phyloP scores from a whole-genome alignment of 768 basidiomycete species.

The Cystoderma amianthinum region DNA sequence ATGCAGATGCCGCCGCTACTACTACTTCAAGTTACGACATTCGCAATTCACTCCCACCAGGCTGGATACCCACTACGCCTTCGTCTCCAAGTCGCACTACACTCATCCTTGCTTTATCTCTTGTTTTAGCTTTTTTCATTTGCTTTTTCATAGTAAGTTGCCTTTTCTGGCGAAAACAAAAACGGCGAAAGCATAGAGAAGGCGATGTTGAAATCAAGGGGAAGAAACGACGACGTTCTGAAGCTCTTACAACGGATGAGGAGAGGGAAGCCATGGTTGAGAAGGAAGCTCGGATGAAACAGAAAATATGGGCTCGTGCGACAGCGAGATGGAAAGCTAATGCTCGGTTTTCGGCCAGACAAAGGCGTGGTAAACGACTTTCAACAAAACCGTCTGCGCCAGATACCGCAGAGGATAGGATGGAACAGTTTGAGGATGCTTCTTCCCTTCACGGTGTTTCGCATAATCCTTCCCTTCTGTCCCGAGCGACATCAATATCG shows the following conservation, averaged over 20 bases:
- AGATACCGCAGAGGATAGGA: not conserved
- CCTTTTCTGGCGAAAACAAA: conserved; percentile 51
- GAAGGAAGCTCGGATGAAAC: conserved; percentile 39
- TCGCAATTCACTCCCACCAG: conserved; percentile 40
- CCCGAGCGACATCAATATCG: conserved; percentile 23
- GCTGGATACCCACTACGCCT: conserved; percentile 32
- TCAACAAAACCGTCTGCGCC: conserved; percentile 15
- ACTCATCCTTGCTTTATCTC: conserved; percentile 49
- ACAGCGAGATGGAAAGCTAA: conserved; percentile 66
- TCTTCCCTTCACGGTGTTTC: conserved; percentile 5
- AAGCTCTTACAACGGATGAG: conserved; percentile 10
- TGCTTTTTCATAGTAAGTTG: conserved; percentile 54
- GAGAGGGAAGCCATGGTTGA: conserved; percentile 27
- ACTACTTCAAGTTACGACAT: conserved; percentile 19
- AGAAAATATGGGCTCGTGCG: conserved; percentile 59
- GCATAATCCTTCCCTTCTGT: conserved; percentile 13
- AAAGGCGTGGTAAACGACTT: conserved; percentile 40
- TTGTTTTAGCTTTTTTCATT: conserved; percentile 57
- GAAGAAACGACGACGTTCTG: conserved; percentile 16
- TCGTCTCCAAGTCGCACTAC: conserved; percentile 27
- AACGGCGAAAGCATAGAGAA: conserved; percentile 20
- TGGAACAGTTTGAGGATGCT: not conserved
- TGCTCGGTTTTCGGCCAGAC: conserved; percentile 52
- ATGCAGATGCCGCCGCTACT: conserved; percentile 10
- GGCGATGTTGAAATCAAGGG: conserved; percentile 48